A percentile compares a stretch with the other conserved stretches of the same genome.
These are phyloP conservation scores for Canavalia ensiformis DNA, from an alignment of 306 rosid genomes.

Conservation along the genomic window DNA sequence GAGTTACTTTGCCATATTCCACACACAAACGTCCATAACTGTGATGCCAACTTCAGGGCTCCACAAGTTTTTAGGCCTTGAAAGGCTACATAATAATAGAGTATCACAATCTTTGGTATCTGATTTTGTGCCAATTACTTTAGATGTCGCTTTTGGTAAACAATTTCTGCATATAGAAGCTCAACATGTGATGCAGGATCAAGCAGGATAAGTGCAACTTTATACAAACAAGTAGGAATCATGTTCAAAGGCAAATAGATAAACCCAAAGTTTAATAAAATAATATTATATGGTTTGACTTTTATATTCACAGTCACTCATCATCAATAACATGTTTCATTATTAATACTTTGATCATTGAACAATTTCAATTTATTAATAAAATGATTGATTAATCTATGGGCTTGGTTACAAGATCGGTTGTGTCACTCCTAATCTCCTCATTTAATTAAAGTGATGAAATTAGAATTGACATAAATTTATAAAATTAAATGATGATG, in stretches of 20 bases:
- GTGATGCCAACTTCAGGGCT: constrained; percentile 35
- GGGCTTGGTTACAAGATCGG: neutral
- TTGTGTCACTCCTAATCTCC: neutral
- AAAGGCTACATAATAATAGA: constrained; percentile 8
- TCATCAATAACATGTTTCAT: constrained; percentile 17
- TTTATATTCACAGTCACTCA: constrained; percentile 4
- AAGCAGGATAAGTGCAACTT: constrained; percentile 39
- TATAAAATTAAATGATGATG: constrained; percentile 17
- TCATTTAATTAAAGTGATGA: constrained; percentile 14
- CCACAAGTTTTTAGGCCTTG: constrained; percentile 17
- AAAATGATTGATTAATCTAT: neutral
- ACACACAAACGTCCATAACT: constrained; percentile 35
- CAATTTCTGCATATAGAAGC: constrained; percentile 28
- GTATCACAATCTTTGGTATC: constrained; percentile 31
- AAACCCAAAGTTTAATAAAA: constrained; percentile 35
- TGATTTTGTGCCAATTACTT: constrained; percentile 41
- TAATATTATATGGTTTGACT: constrained; percentile 26
- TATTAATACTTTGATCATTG: constrained; percentile 16
- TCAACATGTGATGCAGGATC: constrained; percentile 43
- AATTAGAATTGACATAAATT: constrained; percentile 11
- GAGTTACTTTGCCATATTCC: constrained; percentile 1
- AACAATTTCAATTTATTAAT: neutral
- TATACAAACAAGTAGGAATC: constrained; percentile 33
- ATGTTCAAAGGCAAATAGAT: constrained; percentile 2
- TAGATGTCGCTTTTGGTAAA: constrained; percentile 22